Evolutionary conservation across 78 protist species (phyloP).

Genomic region (Speleostelium caveatum): DNA sequence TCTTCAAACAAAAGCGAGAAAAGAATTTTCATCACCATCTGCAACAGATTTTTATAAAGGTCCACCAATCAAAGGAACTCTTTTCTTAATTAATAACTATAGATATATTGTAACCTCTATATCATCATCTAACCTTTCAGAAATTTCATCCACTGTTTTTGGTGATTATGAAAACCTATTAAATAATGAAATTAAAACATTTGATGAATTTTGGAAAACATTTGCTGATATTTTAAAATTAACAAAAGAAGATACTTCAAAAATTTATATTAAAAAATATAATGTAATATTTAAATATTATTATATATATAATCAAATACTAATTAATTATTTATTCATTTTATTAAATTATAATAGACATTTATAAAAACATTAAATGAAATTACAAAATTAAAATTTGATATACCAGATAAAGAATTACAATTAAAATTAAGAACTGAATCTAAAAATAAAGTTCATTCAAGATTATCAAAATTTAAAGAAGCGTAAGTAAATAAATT

Average conservation of each 20-base stretch:
- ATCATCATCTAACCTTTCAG: neutral
- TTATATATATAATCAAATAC: neutral
- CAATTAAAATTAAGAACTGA: constrained; percentile 25
- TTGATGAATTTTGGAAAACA: constrained; percentile 34
- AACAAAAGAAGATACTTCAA: constrained; percentile 27
- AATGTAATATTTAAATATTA: constrained; percentile 19
- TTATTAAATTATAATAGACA: neutral
- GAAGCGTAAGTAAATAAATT: constrained; percentile 22
- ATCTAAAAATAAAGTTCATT: constrained; percentile 16
- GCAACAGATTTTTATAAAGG: constrained; percentile 24
- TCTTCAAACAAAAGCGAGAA: constrained; percentile 24
- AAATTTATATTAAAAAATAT: constrained; percentile 45
- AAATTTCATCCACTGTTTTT: neutral
- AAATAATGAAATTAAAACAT: constrained; percentile 54
- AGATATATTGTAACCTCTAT: constrained; percentile 25
- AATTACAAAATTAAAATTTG: constrained; percentile 58
- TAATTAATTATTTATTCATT: neutral
- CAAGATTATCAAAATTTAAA: constrained; percentile 32
- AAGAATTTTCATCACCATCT: constrained; percentile 20
- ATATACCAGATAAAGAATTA: constrained; percentile 63
- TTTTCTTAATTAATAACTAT: constrained; percentile 61
- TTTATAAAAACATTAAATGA: constrained; percentile 56
- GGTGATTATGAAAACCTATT: constrained; percentile 38
- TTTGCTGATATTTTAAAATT: constrained; percentile 8
- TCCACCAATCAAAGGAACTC: constrained; percentile 14